These are phyloP conservation scores for Blastocystis sp. DNA, from an alignment of 352 stramenopile genomes.

Conservation along the genomic window DNA sequence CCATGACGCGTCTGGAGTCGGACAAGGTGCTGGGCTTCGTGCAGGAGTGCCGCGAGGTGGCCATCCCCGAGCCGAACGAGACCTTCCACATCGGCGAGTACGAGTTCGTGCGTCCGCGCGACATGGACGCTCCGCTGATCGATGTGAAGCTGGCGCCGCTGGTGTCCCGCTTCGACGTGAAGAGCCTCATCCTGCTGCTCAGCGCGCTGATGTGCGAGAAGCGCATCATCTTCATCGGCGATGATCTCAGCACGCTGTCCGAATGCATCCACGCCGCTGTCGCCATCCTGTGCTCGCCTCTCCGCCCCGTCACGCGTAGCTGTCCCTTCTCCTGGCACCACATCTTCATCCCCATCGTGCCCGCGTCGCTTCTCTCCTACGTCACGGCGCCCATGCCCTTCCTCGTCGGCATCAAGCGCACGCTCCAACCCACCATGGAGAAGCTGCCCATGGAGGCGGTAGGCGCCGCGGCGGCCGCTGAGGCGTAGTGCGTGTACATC, in stretches of 20 bases:
- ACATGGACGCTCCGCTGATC: slow-evolving; percentile 69
- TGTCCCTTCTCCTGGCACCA: slow-evolving; percentile 68
- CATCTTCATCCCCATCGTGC: slow-evolving; percentile 68
- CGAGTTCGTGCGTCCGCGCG: slow-evolving; percentile 60
- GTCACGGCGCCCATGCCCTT: slow-evolving; percentile 68
- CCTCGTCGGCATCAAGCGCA: slow-evolving; percentile 65
- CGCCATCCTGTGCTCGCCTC: slow-evolving; percentile 36
- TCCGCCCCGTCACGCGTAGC: neutral
- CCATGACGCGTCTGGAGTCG: slow-evolving; percentile 56
- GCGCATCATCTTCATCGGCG: slow-evolving; percentile 68
- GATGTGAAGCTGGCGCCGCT: slow-evolving; percentile 67
- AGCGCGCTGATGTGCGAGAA: slow-evolving; percentile 68
- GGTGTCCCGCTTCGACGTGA: slow-evolving; percentile 68
- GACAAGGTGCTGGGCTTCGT: slow-evolving; percentile 67
- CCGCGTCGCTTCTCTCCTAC: slow-evolving; percentile 54
- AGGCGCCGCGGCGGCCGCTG: neutral
- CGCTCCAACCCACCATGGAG: slow-evolving; percentile 22
- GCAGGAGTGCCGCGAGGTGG: neutral
- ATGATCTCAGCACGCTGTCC: slow-evolving; percentile 57
- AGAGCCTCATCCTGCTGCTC: slow-evolving; percentile 54
- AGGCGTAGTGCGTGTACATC: slow-evolving; percentile 60
- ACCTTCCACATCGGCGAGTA: slow-evolving; percentile 63
- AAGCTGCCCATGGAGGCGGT: slow-evolving; percentile 66
- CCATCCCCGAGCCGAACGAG: slow-evolving; percentile 58
- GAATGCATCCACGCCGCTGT: slow-evolving; percentile 68